A percentile compares a stretch with the other conserved stretches of the same genome.
phyloP scores from a whole-genome alignment of 2,329 filamentous ascomycete species.

The Macrophomina phaseolina region DNA sequence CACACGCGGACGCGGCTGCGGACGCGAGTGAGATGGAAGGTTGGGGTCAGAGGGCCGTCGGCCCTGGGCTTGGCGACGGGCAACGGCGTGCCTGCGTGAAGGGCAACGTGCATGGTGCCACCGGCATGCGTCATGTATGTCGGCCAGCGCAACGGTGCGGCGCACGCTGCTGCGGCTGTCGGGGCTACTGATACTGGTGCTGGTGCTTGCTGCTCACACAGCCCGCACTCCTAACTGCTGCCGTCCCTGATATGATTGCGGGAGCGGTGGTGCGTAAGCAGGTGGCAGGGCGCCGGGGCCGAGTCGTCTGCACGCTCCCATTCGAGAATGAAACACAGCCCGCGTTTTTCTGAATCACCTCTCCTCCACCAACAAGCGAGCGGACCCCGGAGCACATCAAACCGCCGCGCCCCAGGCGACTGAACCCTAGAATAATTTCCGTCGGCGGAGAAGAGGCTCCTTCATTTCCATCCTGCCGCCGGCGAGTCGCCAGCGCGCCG shows the following conservation, averaged over 20 bases:
- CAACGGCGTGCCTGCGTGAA: not conserved
- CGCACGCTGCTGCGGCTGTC: not conserved
- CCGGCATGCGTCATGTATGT: conserved; percentile 9
- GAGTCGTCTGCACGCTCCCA: conserved; percentile 21
- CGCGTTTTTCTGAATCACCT: conserved; percentile 23
- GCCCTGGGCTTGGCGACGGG: conserved; percentile 20
- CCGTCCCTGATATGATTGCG: conserved; percentile 8
- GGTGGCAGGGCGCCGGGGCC: not conserved
- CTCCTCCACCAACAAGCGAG: conserved; percentile 25
- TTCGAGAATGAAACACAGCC: conserved; percentile 26
- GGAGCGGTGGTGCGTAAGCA: conserved; percentile 23
- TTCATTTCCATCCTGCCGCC: conserved; percentile 28
- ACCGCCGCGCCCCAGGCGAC: conserved; percentile 24
- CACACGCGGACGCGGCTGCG: conserved; percentile 21
- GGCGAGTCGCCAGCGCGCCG: conserved; percentile 24
- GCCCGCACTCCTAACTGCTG: not conserved
- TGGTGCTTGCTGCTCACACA: not conserved
- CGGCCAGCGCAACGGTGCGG: conserved; percentile 20
- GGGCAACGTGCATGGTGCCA: not conserved
- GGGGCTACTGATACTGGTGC: not conserved
- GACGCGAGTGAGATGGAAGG: conserved; percentile 14
- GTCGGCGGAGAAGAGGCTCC: conserved; percentile 29
- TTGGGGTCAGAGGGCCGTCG: conserved; percentile 12
- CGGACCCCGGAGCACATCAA: conserved; percentile 27
- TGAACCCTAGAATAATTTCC: conserved; percentile 28